Evolutionary conservation across 768 basidiomycete genomes (phyloP), one percentile per base, ranked within the genome.

Genomic region (Psilocybe azurescens): DNA sequence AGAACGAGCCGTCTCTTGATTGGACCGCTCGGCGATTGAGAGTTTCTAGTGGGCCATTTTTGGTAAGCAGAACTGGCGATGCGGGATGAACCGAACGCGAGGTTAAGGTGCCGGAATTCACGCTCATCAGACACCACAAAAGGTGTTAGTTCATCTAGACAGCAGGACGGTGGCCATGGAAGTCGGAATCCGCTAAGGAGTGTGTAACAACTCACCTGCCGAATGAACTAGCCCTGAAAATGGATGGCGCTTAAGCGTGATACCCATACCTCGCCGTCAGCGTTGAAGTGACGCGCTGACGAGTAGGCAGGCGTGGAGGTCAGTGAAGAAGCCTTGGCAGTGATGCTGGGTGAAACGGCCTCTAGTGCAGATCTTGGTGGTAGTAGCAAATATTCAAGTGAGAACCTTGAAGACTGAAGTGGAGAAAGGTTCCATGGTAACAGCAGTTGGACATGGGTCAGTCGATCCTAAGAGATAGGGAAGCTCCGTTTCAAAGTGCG

Each of bases 141-240:
- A 81, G 87, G 89, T 87, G 89, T 89, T 88, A 86, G 88, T 89
- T 89, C 85, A 86, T 90, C 84, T 86, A 89, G 86, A 62, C 61
- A 62, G 61, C 61, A 62, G 61, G 61, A 62, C 61, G 61, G 61
- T 62, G 61, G 61, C 61, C 61, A 62, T 62, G 61, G 61, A 62
- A 62, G 61, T 62, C 61, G 61, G 61, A 62, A 62, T 56, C 61
- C 61, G 61, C 61, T 62, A 62, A 62, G 61, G 61, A 62, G 55
- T 62, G 61, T 62, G 61, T 62, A 62, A 90, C 89, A 90, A 88
- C 89, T 90, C 87, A 90, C 88, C 89, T 89, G 89, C 89, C 86
- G 87, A 91, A 91, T 88, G 85, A 89, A 89, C 88, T 89, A 88
- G 88, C 89, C 89, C 87, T 89, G 86, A 90, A 90, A 90, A 90